Percentiles rank a stretch among this genome's conserved stretches.
Conservation (phyloP, 2,329 filamentous ascomycete species). For the Knoxdaviesia proteae region DNA sequence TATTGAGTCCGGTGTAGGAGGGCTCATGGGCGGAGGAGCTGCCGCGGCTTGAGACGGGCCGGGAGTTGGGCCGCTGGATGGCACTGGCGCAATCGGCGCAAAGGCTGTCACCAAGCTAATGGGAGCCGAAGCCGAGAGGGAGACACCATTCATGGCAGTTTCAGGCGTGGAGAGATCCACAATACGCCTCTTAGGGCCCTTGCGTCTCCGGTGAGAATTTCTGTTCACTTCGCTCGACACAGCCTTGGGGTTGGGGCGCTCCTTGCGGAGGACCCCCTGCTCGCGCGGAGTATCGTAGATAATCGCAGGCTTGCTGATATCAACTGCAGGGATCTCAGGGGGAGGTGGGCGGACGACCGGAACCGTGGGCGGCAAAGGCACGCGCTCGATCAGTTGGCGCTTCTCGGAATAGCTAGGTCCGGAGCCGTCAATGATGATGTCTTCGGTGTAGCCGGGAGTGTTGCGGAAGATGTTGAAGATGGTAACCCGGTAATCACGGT, state of each 20-base stretch:
- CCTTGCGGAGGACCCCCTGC: conserved; percentile 34
- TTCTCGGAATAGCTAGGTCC: conserved; percentile 72
- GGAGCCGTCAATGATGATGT: conserved; percentile 70
- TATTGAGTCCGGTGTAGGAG: too few relatives aligned
- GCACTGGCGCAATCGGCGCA: too few relatives aligned
- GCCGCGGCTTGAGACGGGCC: too few relatives aligned
- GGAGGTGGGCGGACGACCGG: conserved; percentile 55
- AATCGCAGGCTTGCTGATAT: conserved; percentile 47
- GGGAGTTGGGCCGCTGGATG: too few relatives aligned
- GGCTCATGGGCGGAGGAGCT: too few relatives aligned
- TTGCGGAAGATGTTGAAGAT: conserved; percentile 94
- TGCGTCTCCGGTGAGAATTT: conserved; percentile 36
- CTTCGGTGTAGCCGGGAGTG: conserved; percentile 74
- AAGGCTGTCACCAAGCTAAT: too few relatives aligned
- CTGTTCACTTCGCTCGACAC: conserved; percentile 37
- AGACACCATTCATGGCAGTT: neutral
- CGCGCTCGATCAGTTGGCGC: conserved; percentile 65
- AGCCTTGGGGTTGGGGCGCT: conserved; percentile 29
- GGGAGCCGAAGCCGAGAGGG: neutral
- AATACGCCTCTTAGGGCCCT: conserved; percentile 40
- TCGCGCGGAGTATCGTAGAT: conserved; percentile 30
- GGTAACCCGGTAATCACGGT: conserved; percentile 64
- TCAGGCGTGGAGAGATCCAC: conserved; percentile 41
- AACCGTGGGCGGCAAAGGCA: conserved; percentile 51
- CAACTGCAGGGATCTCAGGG: conserved; percentile 38